Evolutionary conservation across 352 stramenopile species (phyloP), one percentile per base, ranked within the genome.

Genomic region (Pythium utonaiense): DNA sequence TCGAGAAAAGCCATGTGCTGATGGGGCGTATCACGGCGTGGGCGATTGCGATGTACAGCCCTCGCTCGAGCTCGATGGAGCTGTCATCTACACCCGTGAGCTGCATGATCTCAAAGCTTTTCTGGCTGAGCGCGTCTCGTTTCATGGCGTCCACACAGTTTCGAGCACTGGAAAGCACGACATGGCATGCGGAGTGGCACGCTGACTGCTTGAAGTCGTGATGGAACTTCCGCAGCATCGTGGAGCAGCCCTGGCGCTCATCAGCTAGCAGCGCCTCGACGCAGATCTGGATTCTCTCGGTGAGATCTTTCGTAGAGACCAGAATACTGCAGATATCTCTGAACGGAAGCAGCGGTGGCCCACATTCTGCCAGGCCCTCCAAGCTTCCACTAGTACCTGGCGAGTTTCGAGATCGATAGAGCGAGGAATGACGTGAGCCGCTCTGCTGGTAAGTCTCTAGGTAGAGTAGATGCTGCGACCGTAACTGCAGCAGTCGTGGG

Each of bases 51-150:
- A 38, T 41, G 57, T 70, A 70, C 42, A 70, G 24, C 3, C 22
- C 51, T 14, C 63, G 63, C 24, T 66, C 51, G 24, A 70, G 53
- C 34, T 62, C n/a, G 30, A 66, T 60, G 12, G 63, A 50, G 30
- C 7, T 47, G 14, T 70, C 57, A 10, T 70, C 63, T 0, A 66
- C n/a, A 3, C 57, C 63, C 21, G 63, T 63, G 63, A 70, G 53
- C 49, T 70, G 63, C 55, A 64, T 58, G 42, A 70, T 30, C 52
- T 70, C 63, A 24, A 53, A 55, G 27, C 41, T 60, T 44, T 70
- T 70, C 14, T 62, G 44, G 14, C 17, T 31, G 17, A 70, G 19
- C 12, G 64, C n/a, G 8, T 62, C 57, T 13, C 52, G 52, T 16
- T 62, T 55, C 25, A 70, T 30, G 2, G 45, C 17, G 21, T 63